phyloP scores from a whole-genome alignment of 1,284 basidiomycete species.

The Sphaerobolus stellatus region DNA sequence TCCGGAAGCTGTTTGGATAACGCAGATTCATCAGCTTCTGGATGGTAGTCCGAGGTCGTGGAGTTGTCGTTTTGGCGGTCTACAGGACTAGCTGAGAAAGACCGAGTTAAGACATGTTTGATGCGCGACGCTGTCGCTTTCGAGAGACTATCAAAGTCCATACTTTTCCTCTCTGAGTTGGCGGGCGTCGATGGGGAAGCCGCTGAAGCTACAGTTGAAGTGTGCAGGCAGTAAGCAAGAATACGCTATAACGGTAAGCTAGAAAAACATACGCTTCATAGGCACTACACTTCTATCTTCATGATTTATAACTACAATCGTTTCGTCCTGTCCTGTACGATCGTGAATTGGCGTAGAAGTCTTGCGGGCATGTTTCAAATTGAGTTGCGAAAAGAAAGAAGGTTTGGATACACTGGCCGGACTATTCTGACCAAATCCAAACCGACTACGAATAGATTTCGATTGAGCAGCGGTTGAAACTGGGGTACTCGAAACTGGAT shows the following conservation, averaged over 20 bases:
- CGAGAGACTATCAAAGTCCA: slow-evolving; percentile 3
- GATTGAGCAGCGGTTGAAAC: slow-evolving; percentile 6
- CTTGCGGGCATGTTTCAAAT: slow-evolving; percentile 8
- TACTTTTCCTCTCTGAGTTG: neutral
- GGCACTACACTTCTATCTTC: neutral
- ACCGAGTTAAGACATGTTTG: neutral
- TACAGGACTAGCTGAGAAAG: neutral
- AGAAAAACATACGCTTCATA: neutral
- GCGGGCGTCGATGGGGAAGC: neutral
- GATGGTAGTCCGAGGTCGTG: neutral
- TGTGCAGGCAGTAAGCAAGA: neutral
- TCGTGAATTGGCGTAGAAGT: slow-evolving; percentile 2
- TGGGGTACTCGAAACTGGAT: slow-evolving; percentile 10
- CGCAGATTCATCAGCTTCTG: slow-evolving; percentile 6
- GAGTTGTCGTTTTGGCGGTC: neutral
- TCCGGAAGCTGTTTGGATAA: slow-evolving; percentile 11
- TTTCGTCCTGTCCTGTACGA: neutral
- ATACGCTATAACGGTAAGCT: neutral
- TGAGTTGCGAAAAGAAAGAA: slow-evolving; percentile 8
- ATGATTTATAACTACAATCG: slow-evolving; percentile 8
- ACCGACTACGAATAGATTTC: slow-evolving; percentile 11
- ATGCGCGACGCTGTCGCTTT: neutral
- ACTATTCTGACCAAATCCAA: slow-evolving; percentile 8
- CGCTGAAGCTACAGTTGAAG: neutral
- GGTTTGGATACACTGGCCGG: neutral